These are phyloP conservation scores for Eucalyptus regnans DNA, from an alignment of 345 rosid species.

Conservation along the genomic window DNA sequence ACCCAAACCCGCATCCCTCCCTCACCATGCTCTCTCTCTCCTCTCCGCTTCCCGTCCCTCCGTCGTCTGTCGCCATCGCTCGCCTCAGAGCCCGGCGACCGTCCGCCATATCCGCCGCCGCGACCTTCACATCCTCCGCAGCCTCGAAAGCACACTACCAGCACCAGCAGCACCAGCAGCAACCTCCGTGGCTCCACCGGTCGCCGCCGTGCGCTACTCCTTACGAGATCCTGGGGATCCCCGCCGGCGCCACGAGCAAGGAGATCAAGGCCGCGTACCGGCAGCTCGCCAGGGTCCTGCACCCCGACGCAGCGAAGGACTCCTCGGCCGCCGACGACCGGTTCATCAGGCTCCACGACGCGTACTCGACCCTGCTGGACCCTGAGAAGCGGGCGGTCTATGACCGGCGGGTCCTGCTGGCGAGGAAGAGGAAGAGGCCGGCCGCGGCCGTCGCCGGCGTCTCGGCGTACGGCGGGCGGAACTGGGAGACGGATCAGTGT, in stretches of 20 bases:
- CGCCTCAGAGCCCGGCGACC: neutral
- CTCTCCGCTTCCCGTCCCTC: neutral
- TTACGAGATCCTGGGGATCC: constrained; percentile 51
- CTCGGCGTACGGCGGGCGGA: constrained; percentile 12
- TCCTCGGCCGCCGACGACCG: neutral
- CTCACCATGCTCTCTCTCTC: neutral
- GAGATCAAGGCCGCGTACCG: constrained; percentile 67
- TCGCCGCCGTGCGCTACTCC: constrained; percentile 7
- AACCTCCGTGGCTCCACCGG: neutral
- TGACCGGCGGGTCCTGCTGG: constrained; percentile 20
- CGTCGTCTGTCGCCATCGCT: neutral
- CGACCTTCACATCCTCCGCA: neutral
- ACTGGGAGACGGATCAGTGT: constrained; percentile 75
- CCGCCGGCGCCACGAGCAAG: constrained; percentile 31
- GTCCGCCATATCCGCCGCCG: neutral
- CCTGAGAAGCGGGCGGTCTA: constrained; percentile 51
- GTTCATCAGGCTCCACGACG: constrained; percentile 50
- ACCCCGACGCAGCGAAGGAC: constrained; percentile 37
- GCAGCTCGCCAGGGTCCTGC: constrained; percentile 39
- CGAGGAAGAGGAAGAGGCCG: constrained; percentile 6
- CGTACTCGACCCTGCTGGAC: constrained; percentile 55
- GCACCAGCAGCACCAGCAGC: neutral
- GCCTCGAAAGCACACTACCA: neutral
- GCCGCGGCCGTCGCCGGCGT: neutral
- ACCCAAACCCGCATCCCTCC: neutral